Base-by-base conservation (phyloP, 257 asterid genomes). In the Misopates orontium region DNA sequence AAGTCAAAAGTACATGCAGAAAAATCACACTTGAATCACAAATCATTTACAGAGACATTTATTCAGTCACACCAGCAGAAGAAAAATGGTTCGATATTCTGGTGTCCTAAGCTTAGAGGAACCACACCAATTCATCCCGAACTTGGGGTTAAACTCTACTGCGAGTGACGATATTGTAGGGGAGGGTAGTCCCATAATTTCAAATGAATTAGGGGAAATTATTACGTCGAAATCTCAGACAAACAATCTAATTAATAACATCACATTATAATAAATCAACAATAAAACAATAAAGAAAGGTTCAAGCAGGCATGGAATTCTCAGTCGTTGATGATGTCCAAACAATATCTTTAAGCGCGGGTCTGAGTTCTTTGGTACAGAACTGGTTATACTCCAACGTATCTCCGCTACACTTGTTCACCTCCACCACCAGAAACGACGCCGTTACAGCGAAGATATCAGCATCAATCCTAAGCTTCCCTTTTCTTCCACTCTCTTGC, bases 371-470 rank as follows among this genome's bases (percentile, higher is more conserved):
- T 40, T 77, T 76, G 54, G 77, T 80, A 67, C 82, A 76, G 55
- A 84, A 84, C 28, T 76, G 68, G 44, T 44, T 59, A 36, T 78
- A 84, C 71, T 84, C 90, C 74, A 84, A 58, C 8, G 85, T 81
- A 23, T 84, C 87, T 2, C 90, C 90, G 0, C 80, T 72, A 2
- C 48, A 71, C 59, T 84, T 84, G 69, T 68, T 78, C 63, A 84
- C 72, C 65, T 84, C 90, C 48, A 84, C 80, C 16, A 84, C 69
- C 49, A 78, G 80, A 61, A 77, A 71, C 19, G 90, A 84, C 11
- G 85, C 83, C 0, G 85, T 67, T n/a, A 84, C 71, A 56, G 82
- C 87, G 15, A 78, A 78, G 47, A 84, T 81, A 64, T 81, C 78
- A 1, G 83, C 87, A 19, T 84, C 83, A 8, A 84, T 79, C 11